Evolutionary conservation across 1,284 basidiomycete genomes (phyloP), one percentile per base, ranked within the genome.

Genomic region (Ustilago crameri): DNA sequence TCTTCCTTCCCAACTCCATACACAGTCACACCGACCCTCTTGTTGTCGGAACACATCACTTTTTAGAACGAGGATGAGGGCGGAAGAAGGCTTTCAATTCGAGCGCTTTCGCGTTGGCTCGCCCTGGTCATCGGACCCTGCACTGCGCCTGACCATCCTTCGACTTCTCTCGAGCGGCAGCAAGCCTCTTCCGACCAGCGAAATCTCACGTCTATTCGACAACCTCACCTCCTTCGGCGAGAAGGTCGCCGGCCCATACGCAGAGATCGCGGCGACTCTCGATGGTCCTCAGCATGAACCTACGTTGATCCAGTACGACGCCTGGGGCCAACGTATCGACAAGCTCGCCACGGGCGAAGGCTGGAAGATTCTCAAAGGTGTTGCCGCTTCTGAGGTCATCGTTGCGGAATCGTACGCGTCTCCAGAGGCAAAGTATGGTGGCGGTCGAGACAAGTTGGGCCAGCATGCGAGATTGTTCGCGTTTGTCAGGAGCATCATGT

Each of bases 321-420:
- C 57, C 0, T 78, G 74, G 71, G 76, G 74, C 14, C 56, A 70
- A 30, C 56, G 74, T 5, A 37, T 76, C n/a, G 76, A 78, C 56
- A 66, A 67, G 37, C 56, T 78, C 37, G 61, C 49, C 30, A 76
- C 71, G 0, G 54, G 53, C 23, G 66, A 75, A 54, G 76, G 76
- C 10, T 78, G 76, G 76, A 71, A 67, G 56, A 59, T 45, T 12
- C 52, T 78, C 45, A 73, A 69, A 51, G 48, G 32, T 3, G 48
- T 68, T 12, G 38, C 35, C 44, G 67, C 72, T 12, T 15, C 20
- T 10, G 58, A 73, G 3, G 76, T 43, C 17, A 64, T 78, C 20
- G 65, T 75, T 7, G 56, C 65, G 23, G 74, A 76, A 30, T 64
- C 66, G 9, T 78, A 76, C 37, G 1, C 58, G 10, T 15, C 45